A percentile compares a stretch with the other conserved stretches of the same genome.
These are phyloP conservation scores for Penicillium silybi DNA, from an alignment of 495 filamentous ascomycete genomes.

Conservation along the genomic window DNA sequence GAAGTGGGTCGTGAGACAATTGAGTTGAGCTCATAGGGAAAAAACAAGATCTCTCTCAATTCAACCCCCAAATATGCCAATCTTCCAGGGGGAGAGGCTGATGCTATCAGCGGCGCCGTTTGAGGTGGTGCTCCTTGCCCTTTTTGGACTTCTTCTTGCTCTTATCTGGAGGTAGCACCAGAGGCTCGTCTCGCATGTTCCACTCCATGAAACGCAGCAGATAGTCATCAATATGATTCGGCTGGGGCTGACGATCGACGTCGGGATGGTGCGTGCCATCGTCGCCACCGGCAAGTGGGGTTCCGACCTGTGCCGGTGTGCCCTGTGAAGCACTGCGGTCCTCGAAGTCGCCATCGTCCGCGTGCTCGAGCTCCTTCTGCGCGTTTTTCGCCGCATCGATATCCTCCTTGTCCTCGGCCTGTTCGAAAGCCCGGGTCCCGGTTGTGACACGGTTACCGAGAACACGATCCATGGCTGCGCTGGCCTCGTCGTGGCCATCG, in stretches of 20 bases:
- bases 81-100: neutral
- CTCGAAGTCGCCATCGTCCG: conserved; percentile 89
- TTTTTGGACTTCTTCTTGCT: conserved; percentile 74
- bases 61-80: neutral
- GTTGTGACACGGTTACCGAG: conserved; percentile 57
- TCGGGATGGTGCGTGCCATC: conserved; percentile 8
- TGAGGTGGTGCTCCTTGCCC: conserved; percentile 61
- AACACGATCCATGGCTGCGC: conserved; percentile 82
- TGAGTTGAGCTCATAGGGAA: neutral
- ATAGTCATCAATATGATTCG: conserved; percentile 74
- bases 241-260: conserved; percentile 19
- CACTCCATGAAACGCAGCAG: conserved; percentile 75
- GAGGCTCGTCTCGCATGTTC: conserved; percentile 71
- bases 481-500: conserved; percentile 59
- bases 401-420: conserved; percentile 91
- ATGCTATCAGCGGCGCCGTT: conserved; percentile 33
- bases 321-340: conserved; percentile 57
- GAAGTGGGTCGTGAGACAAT: no score
- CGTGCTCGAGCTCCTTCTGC: conserved; percentile 79
- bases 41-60: neutral
- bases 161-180: conserved; percentile 76
- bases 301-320: conserved; percentile 31
- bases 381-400: conserved; percentile 80
- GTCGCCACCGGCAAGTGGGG: conserved; percentile 21
- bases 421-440: conserved; percentile 66